phyloP scores from a whole-genome alignment of 1,139 yeast genomes.

The Wickerhamomyces sp. region DNA sequence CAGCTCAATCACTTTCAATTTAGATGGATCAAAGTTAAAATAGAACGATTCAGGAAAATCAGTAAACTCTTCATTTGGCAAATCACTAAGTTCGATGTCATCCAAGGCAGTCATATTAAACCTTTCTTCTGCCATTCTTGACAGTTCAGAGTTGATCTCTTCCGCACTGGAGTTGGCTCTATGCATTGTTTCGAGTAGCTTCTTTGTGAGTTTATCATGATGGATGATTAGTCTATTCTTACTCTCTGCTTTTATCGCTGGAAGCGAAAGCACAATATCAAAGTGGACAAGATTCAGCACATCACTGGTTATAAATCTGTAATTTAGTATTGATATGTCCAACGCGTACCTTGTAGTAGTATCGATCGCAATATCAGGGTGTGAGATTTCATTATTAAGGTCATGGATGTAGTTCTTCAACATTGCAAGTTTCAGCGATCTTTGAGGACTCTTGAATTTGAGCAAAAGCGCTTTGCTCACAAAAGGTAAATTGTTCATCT shows the following conservation, averaged over 20 bases:
- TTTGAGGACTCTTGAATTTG: slow-evolving; percentile 8
- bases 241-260: slow-evolving; percentile 13
- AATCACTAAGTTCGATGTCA: slow-evolving; percentile 2
- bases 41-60: slow-evolving; percentile 17
- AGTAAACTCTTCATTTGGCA: slow-evolving; percentile 10
- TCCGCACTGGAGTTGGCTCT: slow-evolving; percentile 11
- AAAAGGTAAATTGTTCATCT: slow-evolving; percentile 14
- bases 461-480: slow-evolving; percentile 8
- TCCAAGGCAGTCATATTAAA: slow-evolving; percentile 4
- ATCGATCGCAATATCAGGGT: neutral
- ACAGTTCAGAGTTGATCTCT: slow-evolving; percentile 14
- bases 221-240: slow-evolving; percentile 15
- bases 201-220: slow-evolving; percentile 17
- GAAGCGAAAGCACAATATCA: slow-evolving; percentile 15
- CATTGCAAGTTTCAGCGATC: slow-evolving; percentile 10
- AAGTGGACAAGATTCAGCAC: slow-evolving; percentile 9
- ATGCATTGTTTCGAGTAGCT: slow-evolving; percentile 12
- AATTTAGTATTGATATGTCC: slow-evolving; percentile 12
- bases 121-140: slow-evolving; percentile 17
- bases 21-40: slow-evolving; percentile 5
- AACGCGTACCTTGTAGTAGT: slow-evolving; percentile 16
- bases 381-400: slow-evolving; percentile 8
- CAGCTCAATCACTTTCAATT: slow-evolving; percentile 5
- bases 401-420: slow-evolving; percentile 13
- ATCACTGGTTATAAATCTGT: slow-evolving; percentile 11